Evolutionary conservation across 139 green algal genomes (phyloP), one percentile per base, ranked within the genome.

Genomic region (Chlamydomonas schloesseri): DNA sequence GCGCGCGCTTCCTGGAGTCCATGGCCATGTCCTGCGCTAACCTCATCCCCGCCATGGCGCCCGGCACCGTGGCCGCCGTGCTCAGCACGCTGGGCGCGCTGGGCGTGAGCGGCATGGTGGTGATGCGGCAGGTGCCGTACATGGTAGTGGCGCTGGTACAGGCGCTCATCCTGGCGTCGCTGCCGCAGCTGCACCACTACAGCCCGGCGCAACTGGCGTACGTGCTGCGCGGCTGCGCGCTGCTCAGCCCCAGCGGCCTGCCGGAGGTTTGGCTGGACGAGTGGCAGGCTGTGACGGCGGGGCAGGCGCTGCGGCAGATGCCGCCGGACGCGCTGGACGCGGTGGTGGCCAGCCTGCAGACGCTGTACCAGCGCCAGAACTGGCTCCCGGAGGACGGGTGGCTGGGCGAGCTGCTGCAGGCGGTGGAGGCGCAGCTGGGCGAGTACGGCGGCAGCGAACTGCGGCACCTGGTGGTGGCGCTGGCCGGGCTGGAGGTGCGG

Each of bases 181-280:
- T 85, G 67, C 79, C 79, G 47, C 79, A 85, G 47, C 79, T 85
- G 67, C 67, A 76, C 47, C 11, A 15, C 28, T 69, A 70, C 47
- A 77, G 18, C 65, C 65, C 65, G 0, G 23, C 65, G 31, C 79
- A 85, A 67, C 79, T 85, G 65, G 79, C 79, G 11, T 76, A 53
- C 46, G 67, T 68, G n/a, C 64, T 85, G 65, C 46, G 79, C 37
- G 79, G 79, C 47, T 69, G 79, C 79, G 79, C 67, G 47, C 31
- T 76, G 42, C 67, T 85, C n/a, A 77, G 21, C 0, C 79, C 79
- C n/a, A 37, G 47, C 23, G 79, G 79, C 31, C 79, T 85, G 34
- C 79, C 79, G 21, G 79, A 85, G 79, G 58, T 84, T 24, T 85
- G 79, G 79, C 67, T 85, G 65, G 79, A 85, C 50, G 79, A 85